A percentile compares a stretch with the other conserved stretches of the same genome.
phyloP scores from a whole-genome alignment of 2,329 filamentous ascomycete genomes.

The Trichoderma brevicompactum region DNA sequence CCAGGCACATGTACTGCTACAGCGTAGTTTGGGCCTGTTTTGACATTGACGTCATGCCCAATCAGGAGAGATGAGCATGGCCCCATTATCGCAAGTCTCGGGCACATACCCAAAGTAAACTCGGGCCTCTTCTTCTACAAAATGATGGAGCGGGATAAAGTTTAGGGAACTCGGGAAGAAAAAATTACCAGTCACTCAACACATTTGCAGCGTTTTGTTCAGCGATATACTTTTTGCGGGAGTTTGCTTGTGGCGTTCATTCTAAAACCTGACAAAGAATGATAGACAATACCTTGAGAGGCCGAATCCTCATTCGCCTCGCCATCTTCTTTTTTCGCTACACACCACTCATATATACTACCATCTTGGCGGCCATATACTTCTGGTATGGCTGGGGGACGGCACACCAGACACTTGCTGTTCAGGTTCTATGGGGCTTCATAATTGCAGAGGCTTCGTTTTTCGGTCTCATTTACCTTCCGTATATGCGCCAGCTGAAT shows the following conservation, averaged over 20 bases:
- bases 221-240: not conserved
- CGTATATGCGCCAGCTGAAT: conserved; percentile 47
- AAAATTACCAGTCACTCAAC: not conserved
- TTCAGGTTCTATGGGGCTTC: conserved; percentile 37
- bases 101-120: not conserved
- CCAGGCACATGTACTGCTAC: not conserved
- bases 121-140: not conserved
- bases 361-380: conserved; percentile 37
- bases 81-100: conserved; percentile 3
- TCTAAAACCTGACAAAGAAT: conserved; percentile 34
- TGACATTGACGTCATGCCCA: conserved; percentile 22
- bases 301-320: conserved; percentile 52
- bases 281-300: conserved; percentile 45
- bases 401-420: conserved; percentile 27
- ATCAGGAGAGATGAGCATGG: conserved; percentile 3
- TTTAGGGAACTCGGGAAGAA: not conserved
- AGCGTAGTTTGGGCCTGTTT: not conserved
- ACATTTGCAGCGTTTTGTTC: not conserved
- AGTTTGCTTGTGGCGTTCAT: conserved; percentile 8
- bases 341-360: conserved; percentile 47
- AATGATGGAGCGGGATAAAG: not conserved
- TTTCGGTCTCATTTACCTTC: conserved; percentile 49
- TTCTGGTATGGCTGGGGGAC: conserved; percentile 31
- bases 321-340: conserved; percentile 51
- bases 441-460: conserved; percentile 49